Conservation (phyloP, 2,329 filamentous ascomycete genomes). For the Colletotrichum australisinense region DNA sequence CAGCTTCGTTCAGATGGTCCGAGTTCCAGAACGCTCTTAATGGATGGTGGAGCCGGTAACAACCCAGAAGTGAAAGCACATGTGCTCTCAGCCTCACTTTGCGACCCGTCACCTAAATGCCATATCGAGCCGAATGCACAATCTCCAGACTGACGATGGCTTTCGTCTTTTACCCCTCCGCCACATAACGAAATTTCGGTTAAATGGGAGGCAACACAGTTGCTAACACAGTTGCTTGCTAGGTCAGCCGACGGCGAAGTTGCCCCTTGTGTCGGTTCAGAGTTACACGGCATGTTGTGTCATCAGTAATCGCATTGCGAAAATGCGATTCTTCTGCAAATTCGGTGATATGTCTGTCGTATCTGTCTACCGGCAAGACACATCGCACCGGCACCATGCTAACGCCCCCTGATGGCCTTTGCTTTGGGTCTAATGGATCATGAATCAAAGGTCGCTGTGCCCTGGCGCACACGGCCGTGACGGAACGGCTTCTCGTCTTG, state of each 20-base stretch:
- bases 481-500: background rate
- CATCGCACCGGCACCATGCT: background rate
- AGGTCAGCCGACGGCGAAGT: background rate
- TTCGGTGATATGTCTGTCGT: background rate
- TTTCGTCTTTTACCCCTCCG: slow-evolving; percentile 13
- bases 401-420: background rate
- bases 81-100: slow-evolving; percentile 25
- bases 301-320: slow-evolving; percentile 25
- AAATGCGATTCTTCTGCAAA: background rate
- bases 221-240: background rate
- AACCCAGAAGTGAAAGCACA: slow-evolving; percentile 1
- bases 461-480: background rate
- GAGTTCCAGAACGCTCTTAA: slow-evolving; percentile 32
- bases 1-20: slow-evolving; percentile 20
- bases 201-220: background rate
- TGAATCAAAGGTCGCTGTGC: background rate
- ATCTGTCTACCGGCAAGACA: background rate
- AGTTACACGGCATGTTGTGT: slow-evolving; percentile 23
- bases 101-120: slow-evolving; percentile 17
- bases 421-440: background rate
- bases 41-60: slow-evolving; percentile 24
- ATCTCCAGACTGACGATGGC: slow-evolving; percentile 24
- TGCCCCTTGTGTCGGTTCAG: background rate
- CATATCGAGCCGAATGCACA: slow-evolving; percentile 29
- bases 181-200: slow-evolving; percentile 5